Evolutionary conservation across 23 red algal genomes (phyloP), one percentile per base, ranked within the genome.

Genomic region (Pyropia haitanensis): DNA sequence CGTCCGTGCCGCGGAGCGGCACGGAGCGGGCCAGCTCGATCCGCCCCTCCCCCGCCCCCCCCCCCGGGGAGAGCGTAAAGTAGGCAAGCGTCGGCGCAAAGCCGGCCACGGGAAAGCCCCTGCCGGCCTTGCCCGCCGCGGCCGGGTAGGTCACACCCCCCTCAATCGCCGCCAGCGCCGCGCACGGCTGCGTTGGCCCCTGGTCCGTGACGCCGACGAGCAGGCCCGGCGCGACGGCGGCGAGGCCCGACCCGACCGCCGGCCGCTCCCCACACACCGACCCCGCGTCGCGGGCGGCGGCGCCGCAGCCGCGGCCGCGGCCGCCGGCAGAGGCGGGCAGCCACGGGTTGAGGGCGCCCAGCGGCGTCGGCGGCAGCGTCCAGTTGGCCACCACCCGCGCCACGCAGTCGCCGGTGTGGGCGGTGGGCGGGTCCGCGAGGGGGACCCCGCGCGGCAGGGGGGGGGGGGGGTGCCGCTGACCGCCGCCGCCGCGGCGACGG

Each of bases 51-150:
- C 61, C 27, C 2, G 78, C 56, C n/a, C 61, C 53, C 9, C 33
- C 33, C n/a, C 6, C 67, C 12, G 64, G 31, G 0, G 5, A 5
- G 29, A 14, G 26, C 5, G 20, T 22, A 33, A 88, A 79, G 39
- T 78, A 31, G 14, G 56, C 48, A n/a, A 88, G 61, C 29, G 72
- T 77, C 32, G 82, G 82, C 15, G 82, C 72, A 53, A 78, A 88
- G 10, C 25, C 17, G 14, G 71, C 20, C 18, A 78, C 26, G 60
- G 72, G 82, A 60, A 88, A 88, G 23, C 65, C 79, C 29, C 60
- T 75, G 26, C 79, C 79, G 0, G 28, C 33, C 58, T 84, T 84
- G 6, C 58, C 68, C 13, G 22, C 16, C 7, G 79, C 79, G 22
- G 16, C 27, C 18, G 79, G 55, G 58, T 84, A 84, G 1, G 5